Evolutionary conservation across 768 basidiomycete genomes (phyloP), one percentile per base, ranked within the genome.

Genomic region (Vishniacozyma victoriae): DNA sequence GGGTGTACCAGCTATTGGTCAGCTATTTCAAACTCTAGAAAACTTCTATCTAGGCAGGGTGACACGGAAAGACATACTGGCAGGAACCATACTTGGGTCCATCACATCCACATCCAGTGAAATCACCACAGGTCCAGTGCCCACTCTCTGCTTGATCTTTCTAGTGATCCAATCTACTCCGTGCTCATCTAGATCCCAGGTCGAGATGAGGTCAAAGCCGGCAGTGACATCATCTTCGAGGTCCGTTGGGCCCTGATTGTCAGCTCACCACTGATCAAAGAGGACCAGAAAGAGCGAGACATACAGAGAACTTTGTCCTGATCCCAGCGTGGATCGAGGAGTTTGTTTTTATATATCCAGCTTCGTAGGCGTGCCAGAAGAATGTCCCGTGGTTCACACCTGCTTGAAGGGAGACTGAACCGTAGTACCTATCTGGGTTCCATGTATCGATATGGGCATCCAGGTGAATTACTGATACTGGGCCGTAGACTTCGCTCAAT

Each of bases 401-500:
- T 6, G 56, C 47, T 38, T 63, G 64, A 3, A 50, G 76, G 1
- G 81, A 40, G 80, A 82, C 69, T 82, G 83, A 33, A 76, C 78
- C 18, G 79, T 79, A 31, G 69, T 64, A 64, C 25, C 64, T 39
- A 25, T 66, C 52, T 3, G 64, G 67, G 44, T 69, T 69, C 79
- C 82, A 84, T 5, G 86, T 86, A 62, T 87, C 85, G 71, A 87
- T 78, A 71, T 89, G 86, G 25, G 85, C 84, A 61, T 89, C 87
- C 54, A 89, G 87, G 65, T 90, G 88, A 38, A 89, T 85, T 7
- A 70, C 66, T 0, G 56, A 55, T 26, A 72, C 55, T 0, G 85
- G 85, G 1, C 87, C 88, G 64, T 91, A 88, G 20, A 85, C 77
- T 61, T 81, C 81, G 73, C 85, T 72, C 35, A 92, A 72, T 14